Evolutionary conservation across 441 rosid species (phyloP), one percentile per base, ranked within the genome.

Genomic region (Pelargonium myrrhifolium): DNA sequence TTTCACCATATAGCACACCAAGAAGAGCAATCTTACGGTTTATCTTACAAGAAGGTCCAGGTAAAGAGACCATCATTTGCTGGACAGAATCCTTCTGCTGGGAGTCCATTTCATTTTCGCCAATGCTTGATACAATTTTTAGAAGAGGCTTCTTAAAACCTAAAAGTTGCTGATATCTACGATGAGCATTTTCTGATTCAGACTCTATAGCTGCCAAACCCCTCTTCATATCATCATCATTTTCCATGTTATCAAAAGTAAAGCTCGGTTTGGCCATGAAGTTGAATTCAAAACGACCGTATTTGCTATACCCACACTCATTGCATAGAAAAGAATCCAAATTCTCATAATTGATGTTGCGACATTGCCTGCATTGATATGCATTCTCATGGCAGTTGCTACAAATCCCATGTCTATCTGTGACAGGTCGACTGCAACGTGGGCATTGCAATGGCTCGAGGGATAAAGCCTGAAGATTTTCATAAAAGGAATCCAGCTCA

Each of bases 1-100:
- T 96, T 81, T 96, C 99, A 81, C 98, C 99, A 80, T 96, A 96
- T 47, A 96, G 84, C 67, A 96, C 99, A 79, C 99, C 99, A 72
- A 96, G 93, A 80, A 93, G 99, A 72, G 98, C 96, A 77, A 96
- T 90, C 81, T 93, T 96, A 26, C 99, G 97, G 82, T 96, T 96
- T 71, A 93, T 89, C 88, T 96, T 96, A 78, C 97, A 94, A 47
- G 99, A 92, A 67, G 99, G 99, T 70, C 99, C 97, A 55, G 98
- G 96, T 74, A 96, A 82, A 78, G 99, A 94, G 31, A 89, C 98
- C 99, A 96, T 94, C 99, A 94, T 94, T 82, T 96, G 99, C 90
- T 96, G 98, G 79, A 96, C 98, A 70, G 96, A 83, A 81, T 96
- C 99, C 82, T 94, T 96, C 84, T 96, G 99, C 71, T 92, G 99